Percentiles rank a stretch among this genome's conserved stretches.
Evolutionary conservation across 768 basidiomycete species (phyloP).

Genomic region (Leccinum pellstonianum): DNA sequence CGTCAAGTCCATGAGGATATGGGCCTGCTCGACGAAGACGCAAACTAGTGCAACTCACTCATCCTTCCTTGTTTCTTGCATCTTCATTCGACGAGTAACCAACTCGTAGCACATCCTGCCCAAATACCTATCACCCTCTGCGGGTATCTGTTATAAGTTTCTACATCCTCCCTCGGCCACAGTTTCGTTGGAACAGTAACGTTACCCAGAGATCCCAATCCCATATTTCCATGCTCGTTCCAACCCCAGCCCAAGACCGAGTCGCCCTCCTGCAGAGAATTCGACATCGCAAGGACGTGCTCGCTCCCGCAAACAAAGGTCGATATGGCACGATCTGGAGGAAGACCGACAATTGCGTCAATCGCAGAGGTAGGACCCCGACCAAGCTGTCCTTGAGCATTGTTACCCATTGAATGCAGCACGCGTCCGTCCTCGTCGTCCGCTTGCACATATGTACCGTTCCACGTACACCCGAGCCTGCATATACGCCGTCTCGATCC

Average conservation of each 20-base stretch:
- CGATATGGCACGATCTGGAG: conserved; percentile 29
- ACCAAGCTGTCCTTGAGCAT: conserved; percentile 67
- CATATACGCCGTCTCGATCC: conserved; percentile 24
- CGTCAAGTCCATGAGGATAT: conserved; percentile 73
- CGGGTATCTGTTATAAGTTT: conserved; percentile 6
- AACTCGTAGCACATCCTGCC: conserved; percentile 36
- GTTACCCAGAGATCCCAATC: conserved; percentile 60
- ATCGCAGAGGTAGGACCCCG: conserved; percentile 16
- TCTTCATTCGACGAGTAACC: conserved; percentile 30
- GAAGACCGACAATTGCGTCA: conserved; percentile 18
- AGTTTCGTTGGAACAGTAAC: conserved; percentile 47
- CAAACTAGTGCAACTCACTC: conserved; percentile 20
- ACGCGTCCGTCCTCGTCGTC: conserved; percentile 13
- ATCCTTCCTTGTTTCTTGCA: not conserved
- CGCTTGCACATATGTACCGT: conserved; percentile 60
- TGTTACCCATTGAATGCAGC: conserved; percentile 54
- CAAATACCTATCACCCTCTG: conserved; percentile 23
- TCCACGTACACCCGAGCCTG: conserved; percentile 70
- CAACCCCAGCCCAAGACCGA: conserved; percentile 88
- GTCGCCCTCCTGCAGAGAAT: conserved; percentile 26
- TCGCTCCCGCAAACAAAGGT: conserved; percentile 77
- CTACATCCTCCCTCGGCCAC: conserved; percentile 42
- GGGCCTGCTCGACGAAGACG: conserved; percentile 61
- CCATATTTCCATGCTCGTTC: conserved; percentile 98
- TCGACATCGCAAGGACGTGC: conserved; percentile 56